Base-by-base conservation (phyloP, 1,284 basidiomycete species). In the Sporisorium reilianum region DNA sequence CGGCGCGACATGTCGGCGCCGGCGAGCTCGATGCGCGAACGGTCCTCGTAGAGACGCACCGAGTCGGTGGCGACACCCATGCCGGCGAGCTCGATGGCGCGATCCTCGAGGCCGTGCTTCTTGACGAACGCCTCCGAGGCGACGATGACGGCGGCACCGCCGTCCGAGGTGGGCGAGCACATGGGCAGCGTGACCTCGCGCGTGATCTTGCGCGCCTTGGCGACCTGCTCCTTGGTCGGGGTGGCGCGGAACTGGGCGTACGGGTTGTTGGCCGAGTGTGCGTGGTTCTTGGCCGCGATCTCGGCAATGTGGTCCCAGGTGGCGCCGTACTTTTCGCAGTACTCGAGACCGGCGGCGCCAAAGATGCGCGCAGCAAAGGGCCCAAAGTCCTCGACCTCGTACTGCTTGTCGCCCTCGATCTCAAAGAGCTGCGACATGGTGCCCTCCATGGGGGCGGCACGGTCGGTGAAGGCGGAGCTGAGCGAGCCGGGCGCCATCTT, bases 71-170 rank as follows among this genome's bases (percentile, higher is more conserved):
- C 73, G 34, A 82, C 63, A 40, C 79, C 80, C 64, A 81, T 50
- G 28, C 79, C 80, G 4, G 75, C 77, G 44, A 82, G 50, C 68
- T 94, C 93, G 67, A 93, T 92, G 2, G 93, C 92, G 80, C 94
- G 92, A 82, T 94, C 94, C 85, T 94, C 90, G 8, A 94, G 89
- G 8, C 87, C 86, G 80, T 93, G 90, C 14, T 87, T 85, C 66
- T 89, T 91, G 16, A 94, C 91, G 77, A 94, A 94, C n/a, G 88
- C 89, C 80, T 93, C 93, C 0, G 91, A 92, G 9, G 89, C 91
- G 23, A 95, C 87, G 61, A 95, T 88, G 26, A 64, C 80, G 25
- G 76, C 77, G 10, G 80, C 80, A 62, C 83, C 85, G 23, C 86
- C 86, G 64, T 86, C 86, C 9, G 85, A 86, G 9, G 93, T 94